phyloP scores from a whole-genome alignment of 2,329 filamentous ascomycete genomes.

The Sphaerulina vaccinii region DNA sequence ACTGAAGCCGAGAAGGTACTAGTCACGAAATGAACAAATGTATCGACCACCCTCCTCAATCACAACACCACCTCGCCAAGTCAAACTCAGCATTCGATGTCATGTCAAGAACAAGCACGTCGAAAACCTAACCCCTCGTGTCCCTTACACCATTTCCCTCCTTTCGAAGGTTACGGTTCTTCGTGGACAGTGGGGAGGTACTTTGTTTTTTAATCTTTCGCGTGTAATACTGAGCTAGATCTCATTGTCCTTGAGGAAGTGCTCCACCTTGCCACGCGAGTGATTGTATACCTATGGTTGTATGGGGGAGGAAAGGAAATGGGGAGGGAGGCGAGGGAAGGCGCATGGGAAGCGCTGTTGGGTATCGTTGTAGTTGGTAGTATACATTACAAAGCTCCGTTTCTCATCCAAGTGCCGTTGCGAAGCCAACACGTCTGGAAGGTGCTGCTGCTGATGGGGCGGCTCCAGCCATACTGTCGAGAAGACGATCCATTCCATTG shows the following conservation, averaged over 20 bases:
- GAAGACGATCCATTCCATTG: conserved; percentile 49
- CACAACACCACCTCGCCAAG: neutral
- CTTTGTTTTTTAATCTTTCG: conserved; percentile 44
- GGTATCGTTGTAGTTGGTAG: conserved; percentile 5
- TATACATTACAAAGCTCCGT: neutral
- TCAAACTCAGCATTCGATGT: no score
- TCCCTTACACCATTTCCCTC: conserved; percentile 14
- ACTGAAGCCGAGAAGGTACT: neutral
- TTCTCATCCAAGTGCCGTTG: conserved; percentile 14
- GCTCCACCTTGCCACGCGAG: conserved; percentile 54
- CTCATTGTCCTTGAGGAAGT: conserved; percentile 52
- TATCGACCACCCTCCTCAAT: neutral
- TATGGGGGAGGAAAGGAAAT: neutral
- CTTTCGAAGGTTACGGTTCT: conserved; percentile 12
- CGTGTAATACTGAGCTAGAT: conserved; percentile 55
- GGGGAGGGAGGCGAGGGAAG: neutral
- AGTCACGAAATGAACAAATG: neutral
- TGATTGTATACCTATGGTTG: neutral
- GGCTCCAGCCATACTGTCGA: conserved; percentile 38
- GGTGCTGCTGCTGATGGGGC: conserved; percentile 25
- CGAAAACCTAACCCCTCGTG: neutral
- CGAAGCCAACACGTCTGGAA: conserved; percentile 39
- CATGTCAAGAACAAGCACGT: neutral
- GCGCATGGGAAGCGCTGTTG: conserved; percentile 9
- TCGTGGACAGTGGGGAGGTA: conserved; percentile 2